Base-by-base conservation (phyloP, 805 yeast genomes). In the Wickerhamomyces strasburgensis region DNA sequence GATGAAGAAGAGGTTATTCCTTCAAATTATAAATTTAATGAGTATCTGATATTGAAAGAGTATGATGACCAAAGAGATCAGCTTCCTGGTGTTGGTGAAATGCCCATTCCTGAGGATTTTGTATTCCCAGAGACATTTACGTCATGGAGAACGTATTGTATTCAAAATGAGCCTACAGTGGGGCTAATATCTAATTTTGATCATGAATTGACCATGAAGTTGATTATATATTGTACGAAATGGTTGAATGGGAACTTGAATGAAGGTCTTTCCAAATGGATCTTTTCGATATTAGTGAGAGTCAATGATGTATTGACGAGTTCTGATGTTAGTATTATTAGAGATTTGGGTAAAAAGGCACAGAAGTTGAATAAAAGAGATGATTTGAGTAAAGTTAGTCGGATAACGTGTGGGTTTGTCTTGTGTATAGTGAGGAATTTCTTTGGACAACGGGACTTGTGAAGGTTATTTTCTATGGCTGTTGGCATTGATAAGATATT, bases 41-140 rank as follows among this genome's bases (percentile, higher is more conserved):
- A 19, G 17, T 10, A 16, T 29, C 13, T 17, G 6, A 19, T 33
- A 10, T 5, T 48, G 4, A 19, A 24, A 3, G 38, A 42, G 18
- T 46, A 38, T 23, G 16, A 16, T 8, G 9, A 16, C 6, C 46
- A 45, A 14, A 37, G 43, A 34, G 35, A 19, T 1, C 3, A 1
- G 2, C 29, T 50, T 5, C 52, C 48, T 13, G 42, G 24, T 4
- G 35, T 26, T 15, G 50, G 46, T 6, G 31, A 15, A 5, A 27
- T 47, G 5, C 27, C 27, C 3, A 38, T 44, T 11, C 57, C 57
- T 0, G 14, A 35, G 7, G 42, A 40, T 14, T 49, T 47, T 16
- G 35, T 34, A 17, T 47, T 50, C 35, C 57, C 57, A 9, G 44
- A 42, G 27, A 48, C 37, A 14, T 52, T 52, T 42, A 51, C 54